phyloP scores from a whole-genome alignment of 2,329 filamentous ascomycete species.

The Fusarium haematococcum region DNA sequence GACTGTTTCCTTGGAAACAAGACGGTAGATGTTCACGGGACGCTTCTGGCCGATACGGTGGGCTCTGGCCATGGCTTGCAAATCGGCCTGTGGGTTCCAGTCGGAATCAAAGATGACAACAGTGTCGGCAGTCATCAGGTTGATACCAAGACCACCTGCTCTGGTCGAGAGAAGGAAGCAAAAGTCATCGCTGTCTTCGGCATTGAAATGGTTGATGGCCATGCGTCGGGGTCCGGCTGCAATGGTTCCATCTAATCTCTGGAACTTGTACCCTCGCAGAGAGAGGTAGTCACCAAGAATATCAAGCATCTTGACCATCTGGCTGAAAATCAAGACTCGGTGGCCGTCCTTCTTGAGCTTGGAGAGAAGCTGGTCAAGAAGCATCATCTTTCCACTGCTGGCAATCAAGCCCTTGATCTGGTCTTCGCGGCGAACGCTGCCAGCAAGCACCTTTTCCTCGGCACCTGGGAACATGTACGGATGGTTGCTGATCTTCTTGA shows the following conservation, averaged over 20 bases:
- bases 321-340: conserved; percentile 97
- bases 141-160: conserved; percentile 97
- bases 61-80: conserved; percentile 98
- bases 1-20: conserved; percentile 98
- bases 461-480: conserved; percentile 97
- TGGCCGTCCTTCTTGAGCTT: conserved; percentile 95
- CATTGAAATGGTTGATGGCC: conserved; percentile 98
- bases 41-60: conserved; percentile 98
- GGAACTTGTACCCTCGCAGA: conserved; percentile 93
- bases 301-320: conserved; percentile 99
- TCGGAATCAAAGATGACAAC: conserved; percentile 98
- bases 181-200: conserved; percentile 95
- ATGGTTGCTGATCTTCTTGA: conserved; percentile 99
- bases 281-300: conserved; percentile 95
- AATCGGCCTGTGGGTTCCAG: conserved; percentile 98
- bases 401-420: conserved; percentile 93
- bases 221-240: conserved; percentile 87
- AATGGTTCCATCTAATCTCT: conserved; percentile 95
- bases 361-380: conserved; percentile 92
- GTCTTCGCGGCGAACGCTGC: conserved; percentile 86
- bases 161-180: conserved; percentile 95
- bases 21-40: conserved; percentile 94
- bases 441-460: conserved; percentile 87
- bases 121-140: conserved; percentile 98
- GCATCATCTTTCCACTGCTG: conserved; percentile 99